Conservation (phyloP, 257 asterid species). For the Plantago major region DNA sequence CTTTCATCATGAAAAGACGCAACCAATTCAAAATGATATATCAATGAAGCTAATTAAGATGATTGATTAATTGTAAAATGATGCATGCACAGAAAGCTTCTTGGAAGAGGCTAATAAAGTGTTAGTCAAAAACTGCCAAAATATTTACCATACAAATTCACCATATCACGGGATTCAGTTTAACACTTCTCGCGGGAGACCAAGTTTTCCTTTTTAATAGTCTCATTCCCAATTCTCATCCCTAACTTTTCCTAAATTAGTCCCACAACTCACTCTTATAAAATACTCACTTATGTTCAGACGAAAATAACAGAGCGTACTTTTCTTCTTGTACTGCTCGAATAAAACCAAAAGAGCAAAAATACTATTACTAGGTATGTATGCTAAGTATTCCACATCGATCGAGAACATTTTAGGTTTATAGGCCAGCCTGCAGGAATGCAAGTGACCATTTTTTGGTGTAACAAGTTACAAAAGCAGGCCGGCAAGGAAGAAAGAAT, state of each 20-base stretch:
- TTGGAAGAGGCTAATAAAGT: slow-evolving; percentile 27
- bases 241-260: slow-evolving; percentile 8
- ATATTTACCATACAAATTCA: slow-evolving; percentile 14
- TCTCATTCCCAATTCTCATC: slow-evolving; percentile 32
- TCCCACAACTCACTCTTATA: not conserved
- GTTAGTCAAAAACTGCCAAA: slow-evolving; percentile 65
- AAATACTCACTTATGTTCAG: not conserved
- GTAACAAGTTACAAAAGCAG: slow-evolving; percentile 27
- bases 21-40: slow-evolving; percentile 12
- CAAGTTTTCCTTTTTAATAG: slow-evolving; percentile 41
- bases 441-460: slow-evolving; percentile 1
- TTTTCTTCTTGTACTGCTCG: no score
- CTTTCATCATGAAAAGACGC: slow-evolving; percentile 21
- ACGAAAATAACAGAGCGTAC: no score
- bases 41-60: not conserved
- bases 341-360: no score
- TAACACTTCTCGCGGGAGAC: slow-evolving; percentile 30
- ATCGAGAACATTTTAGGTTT: no score
- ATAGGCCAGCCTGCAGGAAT: no score
- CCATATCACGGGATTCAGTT: slow-evolving; percentile 44
- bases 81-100: slow-evolving; percentile 41
- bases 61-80: slow-evolving; percentile 32
- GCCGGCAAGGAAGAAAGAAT: slow-evolving; percentile 60
- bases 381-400: no score
- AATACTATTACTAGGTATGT: no score